phyloP scores from a whole-genome alignment of 768 basidiomycete genomes.

The Chiua virens region DNA sequence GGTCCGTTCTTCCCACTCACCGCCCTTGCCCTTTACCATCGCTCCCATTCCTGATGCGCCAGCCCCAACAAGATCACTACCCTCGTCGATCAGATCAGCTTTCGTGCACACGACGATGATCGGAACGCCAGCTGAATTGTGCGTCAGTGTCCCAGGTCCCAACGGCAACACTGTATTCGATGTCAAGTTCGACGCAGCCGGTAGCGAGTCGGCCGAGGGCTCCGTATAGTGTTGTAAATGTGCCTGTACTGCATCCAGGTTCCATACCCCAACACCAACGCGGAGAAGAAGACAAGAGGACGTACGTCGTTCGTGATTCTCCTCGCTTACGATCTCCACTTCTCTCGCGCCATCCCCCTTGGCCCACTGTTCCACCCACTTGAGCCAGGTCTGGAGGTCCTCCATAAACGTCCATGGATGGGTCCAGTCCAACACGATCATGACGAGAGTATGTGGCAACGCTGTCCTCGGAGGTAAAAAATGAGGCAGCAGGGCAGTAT shows the following conservation, averaged over 20 bases:
- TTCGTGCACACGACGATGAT: conserved; percentile 91
- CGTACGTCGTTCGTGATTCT: conserved; percentile 81
- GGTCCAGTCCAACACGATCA: conserved; percentile 95
- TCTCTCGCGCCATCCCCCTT: conserved; percentile 68
- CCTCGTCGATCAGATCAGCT: conserved; percentile 89
- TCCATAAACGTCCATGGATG: conserved; percentile 88
- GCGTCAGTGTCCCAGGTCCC: conserved; percentile 80
- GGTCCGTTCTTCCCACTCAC: conserved; percentile 93
- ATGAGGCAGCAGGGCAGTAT: conserved; percentile 71
- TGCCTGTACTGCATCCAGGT: conserved; percentile 63
- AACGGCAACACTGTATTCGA: conserved; percentile 77
- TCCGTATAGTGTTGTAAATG: conserved; percentile 90
- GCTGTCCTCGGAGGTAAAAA: conserved; percentile 72
- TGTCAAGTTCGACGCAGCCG: conserved; percentile 56
- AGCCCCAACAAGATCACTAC: conserved; percentile 60
- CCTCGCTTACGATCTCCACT: conserved; percentile 72
- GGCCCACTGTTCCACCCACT: conserved; percentile 82
- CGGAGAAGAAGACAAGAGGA: conserved; percentile 11
- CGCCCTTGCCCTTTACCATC: conserved; percentile 90
- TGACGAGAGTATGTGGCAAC: conserved; percentile 69
- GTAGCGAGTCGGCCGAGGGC: conserved; percentile 65
- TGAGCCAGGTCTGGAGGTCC: conserved; percentile 81
- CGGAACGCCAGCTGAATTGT: conserved; percentile 83
- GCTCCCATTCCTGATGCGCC: conserved; percentile 84
- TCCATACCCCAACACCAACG: not conserved